phyloP scores from a whole-genome alignment of 2,329 filamentous ascomycete species.

The Stenocarpella maydis region DNA sequence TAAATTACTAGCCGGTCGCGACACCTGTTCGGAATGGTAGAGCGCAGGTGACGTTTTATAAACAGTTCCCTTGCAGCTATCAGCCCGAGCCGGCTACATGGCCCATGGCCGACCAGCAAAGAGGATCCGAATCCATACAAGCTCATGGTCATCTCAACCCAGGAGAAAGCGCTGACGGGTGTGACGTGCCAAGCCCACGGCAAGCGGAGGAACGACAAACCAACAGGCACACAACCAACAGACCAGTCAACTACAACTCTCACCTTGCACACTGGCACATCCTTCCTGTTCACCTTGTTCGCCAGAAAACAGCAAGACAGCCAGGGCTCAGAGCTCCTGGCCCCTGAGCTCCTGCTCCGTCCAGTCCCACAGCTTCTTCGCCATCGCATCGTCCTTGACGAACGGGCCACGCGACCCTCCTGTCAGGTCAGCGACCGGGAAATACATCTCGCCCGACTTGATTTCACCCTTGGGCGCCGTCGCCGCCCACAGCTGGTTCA shows the following conservation, averaged over 20 bases:
- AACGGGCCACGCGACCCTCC: slow-evolving; percentile 37
- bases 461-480: slow-evolving; percentile 24
- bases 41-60: background rate
- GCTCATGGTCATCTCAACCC: too few species aligned
- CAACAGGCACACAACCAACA: background rate
- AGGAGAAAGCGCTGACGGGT: background rate
- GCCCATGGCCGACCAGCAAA: background rate
- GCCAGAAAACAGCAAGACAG: too few species aligned
- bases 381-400: slow-evolving; percentile 42
- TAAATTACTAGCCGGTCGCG: background rate
- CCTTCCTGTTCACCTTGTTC: too few species aligned
- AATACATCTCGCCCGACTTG: slow-evolving; percentile 45
- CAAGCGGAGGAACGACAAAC: background rate
- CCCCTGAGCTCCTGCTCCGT: slow-evolving; percentile 44
- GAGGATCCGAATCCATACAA: background rate
- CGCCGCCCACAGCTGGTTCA: slow-evolving; percentile 32
- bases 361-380: slow-evolving; percentile 47
- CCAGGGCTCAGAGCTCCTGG: slow-evolving; percentile 15
- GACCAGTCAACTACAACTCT: background rate
- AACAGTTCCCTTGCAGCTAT: too few species aligned
- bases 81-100: background rate
- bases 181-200: background rate
- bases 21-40: background rate
- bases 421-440: slow-evolving; percentile 43
- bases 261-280: too few species aligned